These are phyloP conservation scores for Serendipita sp. DNA, from an alignment of 768 basidiomycete species.

Conservation along the genomic window DNA sequence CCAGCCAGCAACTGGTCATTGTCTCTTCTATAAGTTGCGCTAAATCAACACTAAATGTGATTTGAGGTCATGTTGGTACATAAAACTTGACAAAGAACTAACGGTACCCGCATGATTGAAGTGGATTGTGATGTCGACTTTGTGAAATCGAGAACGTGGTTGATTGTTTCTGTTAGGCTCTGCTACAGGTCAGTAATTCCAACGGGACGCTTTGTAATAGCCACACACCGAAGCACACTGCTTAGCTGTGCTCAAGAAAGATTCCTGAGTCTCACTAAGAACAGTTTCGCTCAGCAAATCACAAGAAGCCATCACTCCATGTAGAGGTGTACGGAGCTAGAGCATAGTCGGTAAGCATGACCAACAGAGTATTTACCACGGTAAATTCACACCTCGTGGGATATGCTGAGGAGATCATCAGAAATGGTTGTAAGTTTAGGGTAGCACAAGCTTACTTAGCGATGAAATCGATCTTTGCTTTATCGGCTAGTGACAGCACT, in stretches of 20 bases:
- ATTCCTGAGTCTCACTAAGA: slow-evolving; percentile 64
- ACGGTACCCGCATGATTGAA: not conserved
- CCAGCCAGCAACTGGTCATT: slow-evolving; percentile 89
- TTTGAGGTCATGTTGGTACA: not conserved
- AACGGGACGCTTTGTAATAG: not conserved
- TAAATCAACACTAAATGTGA: slow-evolving; percentile 40
- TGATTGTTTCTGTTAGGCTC: slow-evolving; percentile 77
- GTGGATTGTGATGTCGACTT: slow-evolving; percentile 54
- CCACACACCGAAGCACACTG: slow-evolving; percentile 27
- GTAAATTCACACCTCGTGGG: slow-evolving; percentile 56
- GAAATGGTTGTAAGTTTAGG: not conserved
- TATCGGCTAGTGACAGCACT: slow-evolving; percentile 48
- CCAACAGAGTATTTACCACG: not conserved
- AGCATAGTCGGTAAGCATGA: not conserved
- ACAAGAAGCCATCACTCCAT: slow-evolving; percentile 80
- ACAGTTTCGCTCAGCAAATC: slow-evolving; percentile 75
- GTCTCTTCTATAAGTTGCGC: slow-evolving; percentile 77
- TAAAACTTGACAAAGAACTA: not conserved
- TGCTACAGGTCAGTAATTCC: not conserved
- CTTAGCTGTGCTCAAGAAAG: slow-evolving; percentile 83
- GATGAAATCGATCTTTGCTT: slow-evolving; percentile 82
- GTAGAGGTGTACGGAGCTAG: slow-evolving; percentile 48
- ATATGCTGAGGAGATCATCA: slow-evolving; percentile 37
- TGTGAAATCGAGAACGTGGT: slow-evolving; percentile 91
- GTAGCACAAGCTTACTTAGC: slow-evolving; percentile 46